Conservation (phyloP, 176 grass and related monocot species). For the Cocos nucifera region DNA sequence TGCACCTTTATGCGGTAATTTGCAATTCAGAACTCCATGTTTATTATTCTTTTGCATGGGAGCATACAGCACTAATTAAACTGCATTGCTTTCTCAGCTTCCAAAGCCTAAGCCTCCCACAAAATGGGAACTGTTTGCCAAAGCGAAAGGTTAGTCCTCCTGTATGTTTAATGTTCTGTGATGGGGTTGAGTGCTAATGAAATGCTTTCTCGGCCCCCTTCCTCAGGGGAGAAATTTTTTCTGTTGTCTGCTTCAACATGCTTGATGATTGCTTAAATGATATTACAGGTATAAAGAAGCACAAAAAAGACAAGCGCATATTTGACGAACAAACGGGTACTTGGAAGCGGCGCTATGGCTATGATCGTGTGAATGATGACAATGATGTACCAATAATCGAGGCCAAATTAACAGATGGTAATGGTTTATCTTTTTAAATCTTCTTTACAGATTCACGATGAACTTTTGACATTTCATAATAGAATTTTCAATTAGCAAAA, state of each 20-base stretch:
- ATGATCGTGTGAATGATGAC: slow-evolving; percentile 91
- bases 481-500: too few species aligned
- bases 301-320: slow-evolving; percentile 74
- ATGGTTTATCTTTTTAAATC: neutral
- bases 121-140: slow-evolving; percentile 85
- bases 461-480: too few species aligned
- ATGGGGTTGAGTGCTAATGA: neutral
- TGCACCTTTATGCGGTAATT: too few species aligned
- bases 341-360: slow-evolving; percentile 81
- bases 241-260: too few species aligned
- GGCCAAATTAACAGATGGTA: slow-evolving; percentile 71
- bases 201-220: too few species aligned
- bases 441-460: too few species aligned
- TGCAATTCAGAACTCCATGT: too few species aligned
- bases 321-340: slow-evolving; percentile 78
- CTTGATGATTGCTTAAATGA: neutral
- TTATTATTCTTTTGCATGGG: too few species aligned
- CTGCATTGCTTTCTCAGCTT: slow-evolving; percentile 31
- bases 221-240: too few species aligned
- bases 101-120: slow-evolving; percentile 78
- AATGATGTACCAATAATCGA: slow-evolving; percentile 78
- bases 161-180: neutral
- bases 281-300: slow-evolving; percentile 53
- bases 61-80: too few species aligned
- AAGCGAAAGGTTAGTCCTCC: slow-evolving; percentile 46